Percentiles rank a stretch among this genome's conserved stretches.
These are phyloP conservation scores for Physaria fendleri DNA, from an alignment of 345 rosid genomes.

Conservation along the genomic window DNA sequence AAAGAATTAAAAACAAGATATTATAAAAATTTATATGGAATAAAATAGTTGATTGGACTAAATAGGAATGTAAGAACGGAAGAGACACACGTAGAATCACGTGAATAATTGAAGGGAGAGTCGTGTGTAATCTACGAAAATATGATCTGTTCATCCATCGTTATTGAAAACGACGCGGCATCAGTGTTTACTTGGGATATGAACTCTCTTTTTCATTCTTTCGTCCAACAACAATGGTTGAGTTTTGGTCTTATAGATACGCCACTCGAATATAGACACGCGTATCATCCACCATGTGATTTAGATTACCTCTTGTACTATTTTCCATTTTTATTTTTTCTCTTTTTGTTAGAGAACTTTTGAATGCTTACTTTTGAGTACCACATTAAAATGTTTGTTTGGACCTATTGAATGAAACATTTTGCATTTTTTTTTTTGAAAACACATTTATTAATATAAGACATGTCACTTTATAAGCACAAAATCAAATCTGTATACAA, in stretches of 20 bases:
- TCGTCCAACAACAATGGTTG: slow-evolving; percentile 12
- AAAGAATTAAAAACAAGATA: too few relatives aligned
- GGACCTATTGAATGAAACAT: background rate
- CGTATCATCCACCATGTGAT: slow-evolving; percentile 1
- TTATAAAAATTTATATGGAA: too few relatives aligned
- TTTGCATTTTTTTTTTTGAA: too few relatives aligned
- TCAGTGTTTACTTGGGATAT: slow-evolving; percentile 23
- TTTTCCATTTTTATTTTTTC: too few relatives aligned
- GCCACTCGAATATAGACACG: slow-evolving; percentile 12
- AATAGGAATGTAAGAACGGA: background rate
- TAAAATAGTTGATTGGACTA: too few relatives aligned
- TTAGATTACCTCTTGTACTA: background rate
- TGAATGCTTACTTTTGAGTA: too few relatives aligned
- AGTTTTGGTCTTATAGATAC: background rate
- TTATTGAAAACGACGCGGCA: slow-evolving; percentile 16
- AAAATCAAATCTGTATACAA: too few relatives aligned
- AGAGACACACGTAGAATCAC: background rate
- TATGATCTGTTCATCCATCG: slow-evolving; percentile 14
- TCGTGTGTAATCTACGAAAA: slow-evolving; percentile 26
- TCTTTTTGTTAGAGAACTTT: too few relatives aligned
- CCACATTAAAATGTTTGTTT: background rate
- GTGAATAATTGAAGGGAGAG: background rate
- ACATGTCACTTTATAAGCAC: too few relatives aligned
- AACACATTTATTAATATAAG: background rate
- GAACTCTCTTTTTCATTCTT: background rate